Evolutionary conservation across 805 yeast species (phyloP), one percentile per base, ranked within the genome.

Genomic region (Clavispora phyllophila): DNA sequence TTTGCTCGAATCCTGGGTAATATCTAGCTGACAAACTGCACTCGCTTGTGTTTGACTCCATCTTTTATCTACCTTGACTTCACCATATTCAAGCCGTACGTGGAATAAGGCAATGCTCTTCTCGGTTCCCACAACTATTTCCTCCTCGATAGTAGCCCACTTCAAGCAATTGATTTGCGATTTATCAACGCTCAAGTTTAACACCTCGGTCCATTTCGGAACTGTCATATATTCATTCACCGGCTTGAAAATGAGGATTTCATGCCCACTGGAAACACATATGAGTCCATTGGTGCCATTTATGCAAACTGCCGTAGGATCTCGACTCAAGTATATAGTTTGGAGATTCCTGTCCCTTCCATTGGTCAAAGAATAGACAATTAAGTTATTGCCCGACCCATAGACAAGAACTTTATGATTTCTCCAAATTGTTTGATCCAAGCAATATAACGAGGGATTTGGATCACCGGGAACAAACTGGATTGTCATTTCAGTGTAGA

Each of bases 381-480:
- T 84, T 50, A 91, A 68, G 58, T 87, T 88, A 63, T 88, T 88
- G 0, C 96, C 97, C 1, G 96, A 87, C 44, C 89, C 85, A 59
- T 91, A 91, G 1, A 80, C 81, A 26, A 85, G 63, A 2, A 88
- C 62, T 40, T 79, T 75, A 45, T 78, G 79, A 9, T 71, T 70
- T 42, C 78, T 79, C 96, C 96, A 88, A 29, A 66, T 63, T 6
- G 72, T 75, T 46, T 80, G 82, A 32, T 78, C 68, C 19, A 80
- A 75, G 0, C 87, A 67, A 49, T 76, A 76, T 12, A 68, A 70
- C 1, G 76, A 58, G 36, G 68, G 62, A 58, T 82, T 84, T 15
- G 93, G 93, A 57, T 86, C 87, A 1, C 97, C 97, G 2, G 96
- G 96, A 36, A 87, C 77, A 55, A 85, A 82, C 44, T 79, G 79